Evolutionary conservation across 805 yeast genomes (phyloP).

Genomic region (Candida hungchunana): DNA sequence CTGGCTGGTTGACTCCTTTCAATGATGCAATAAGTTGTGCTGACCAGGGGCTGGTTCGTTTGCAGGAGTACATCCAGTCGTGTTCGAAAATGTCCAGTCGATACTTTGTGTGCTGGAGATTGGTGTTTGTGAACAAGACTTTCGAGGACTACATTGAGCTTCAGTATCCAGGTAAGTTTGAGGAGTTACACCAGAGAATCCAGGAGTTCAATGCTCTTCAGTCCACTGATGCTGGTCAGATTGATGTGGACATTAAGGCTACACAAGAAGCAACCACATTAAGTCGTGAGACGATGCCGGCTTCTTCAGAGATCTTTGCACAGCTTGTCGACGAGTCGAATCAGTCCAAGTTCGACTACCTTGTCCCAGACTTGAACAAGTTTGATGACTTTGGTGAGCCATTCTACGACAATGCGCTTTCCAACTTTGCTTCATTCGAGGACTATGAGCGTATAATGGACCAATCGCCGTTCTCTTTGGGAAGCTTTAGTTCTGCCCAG

Average conservation of each 20-base stretch:
- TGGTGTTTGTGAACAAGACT: conserved; percentile 19
- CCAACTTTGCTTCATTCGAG: not conserved
- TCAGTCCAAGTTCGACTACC: conserved; percentile 28
- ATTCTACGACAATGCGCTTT: conserved; percentile 15
- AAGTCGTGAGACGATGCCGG: not conserved
- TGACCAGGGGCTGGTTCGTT: conserved; percentile 22
- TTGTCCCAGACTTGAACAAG: conserved; percentile 23
- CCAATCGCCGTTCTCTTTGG: conserved; percentile 2
- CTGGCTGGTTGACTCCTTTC: conserved; percentile 19
- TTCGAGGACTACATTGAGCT: conserved; percentile 21
- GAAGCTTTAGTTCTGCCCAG: conserved; percentile 8
- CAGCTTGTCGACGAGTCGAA: conserved; percentile 23
- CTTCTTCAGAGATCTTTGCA: conserved; percentile 19
- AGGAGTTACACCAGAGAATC: conserved; percentile 7
- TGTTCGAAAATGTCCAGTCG: conserved; percentile 19
- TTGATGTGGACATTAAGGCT: conserved; percentile 4
- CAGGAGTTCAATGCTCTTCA: conserved; percentile 1
- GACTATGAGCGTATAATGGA: conserved; percentile 1
- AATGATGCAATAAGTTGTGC: conserved; percentile 12
- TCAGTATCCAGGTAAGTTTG: conserved; percentile 19
- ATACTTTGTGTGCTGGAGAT: conserved; percentile 29
- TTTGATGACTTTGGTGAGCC: conserved; percentile 24
- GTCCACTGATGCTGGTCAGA: not conserved
- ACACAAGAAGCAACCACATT: not conserved
- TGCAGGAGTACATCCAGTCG: conserved; percentile 17